Percentiles rank a stretch among this genome's conserved stretches.
These are phyloP conservation scores for Lotus japonicus DNA, from an alignment of 306 rosid genomes.

Conservation along the genomic window DNA sequence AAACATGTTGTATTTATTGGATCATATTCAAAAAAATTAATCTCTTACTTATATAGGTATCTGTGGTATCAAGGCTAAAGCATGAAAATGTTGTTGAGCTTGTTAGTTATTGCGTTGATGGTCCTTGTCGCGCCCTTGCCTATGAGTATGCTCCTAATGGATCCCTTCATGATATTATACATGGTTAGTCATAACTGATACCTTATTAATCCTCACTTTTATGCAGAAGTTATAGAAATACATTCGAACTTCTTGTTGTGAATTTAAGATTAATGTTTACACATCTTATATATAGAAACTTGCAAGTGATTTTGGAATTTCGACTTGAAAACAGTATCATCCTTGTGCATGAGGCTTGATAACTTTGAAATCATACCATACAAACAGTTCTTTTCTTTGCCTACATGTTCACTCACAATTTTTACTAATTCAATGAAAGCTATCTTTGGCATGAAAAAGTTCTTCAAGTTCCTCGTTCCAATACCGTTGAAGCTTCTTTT, in stretches of 20 bases:
- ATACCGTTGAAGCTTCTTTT: too few relatives aligned
- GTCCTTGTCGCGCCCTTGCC: constrained; percentile 65
- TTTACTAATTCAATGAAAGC: too few relatives aligned
- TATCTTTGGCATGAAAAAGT: too few relatives aligned
- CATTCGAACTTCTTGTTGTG: neutral
- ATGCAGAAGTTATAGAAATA: neutral
- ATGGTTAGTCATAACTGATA: constrained; percentile 37
- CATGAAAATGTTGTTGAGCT: constrained; percentile 65
- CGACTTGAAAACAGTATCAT: neutral
- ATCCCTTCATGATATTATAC: constrained; percentile 74
- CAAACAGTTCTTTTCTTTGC: neutral
- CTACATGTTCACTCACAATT: too few relatives aligned
- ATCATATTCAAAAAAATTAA: neutral
- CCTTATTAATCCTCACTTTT: neutral
- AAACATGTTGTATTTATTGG: neutral
- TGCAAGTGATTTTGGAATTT: neutral
- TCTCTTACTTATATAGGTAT: constrained; percentile 37
- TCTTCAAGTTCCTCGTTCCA: too few relatives aligned
- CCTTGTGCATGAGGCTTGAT: neutral
- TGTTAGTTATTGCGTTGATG: constrained; percentile 60
- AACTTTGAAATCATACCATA: neutral
- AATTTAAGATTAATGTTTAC: neutral
- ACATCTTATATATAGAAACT: neutral
- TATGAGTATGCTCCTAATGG: constrained; percentile 74
- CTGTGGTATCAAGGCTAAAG: constrained; percentile 75